Conservation (phyloP, 345 rosid genomes). For the Salix purpurea region DNA sequence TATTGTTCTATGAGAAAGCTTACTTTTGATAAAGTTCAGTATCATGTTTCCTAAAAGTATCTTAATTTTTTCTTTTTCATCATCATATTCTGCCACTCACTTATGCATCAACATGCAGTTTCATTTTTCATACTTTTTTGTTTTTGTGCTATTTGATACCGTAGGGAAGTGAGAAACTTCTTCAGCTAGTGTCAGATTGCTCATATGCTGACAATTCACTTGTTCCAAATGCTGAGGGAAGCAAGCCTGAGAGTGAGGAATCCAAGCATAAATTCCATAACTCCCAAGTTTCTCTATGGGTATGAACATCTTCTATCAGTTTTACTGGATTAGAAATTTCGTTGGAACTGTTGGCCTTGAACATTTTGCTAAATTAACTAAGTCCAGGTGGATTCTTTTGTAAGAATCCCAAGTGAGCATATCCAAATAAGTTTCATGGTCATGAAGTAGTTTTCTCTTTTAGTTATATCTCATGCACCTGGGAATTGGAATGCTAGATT, state of each 20-base stretch:
- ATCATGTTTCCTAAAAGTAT: not conserved
- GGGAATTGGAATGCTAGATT: not conserved
- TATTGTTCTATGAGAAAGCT: not conserved
- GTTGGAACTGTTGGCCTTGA: not conserved
- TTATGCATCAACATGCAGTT: not conserved
- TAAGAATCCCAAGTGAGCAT: not conserved
- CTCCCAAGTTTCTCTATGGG: constrained; percentile 36
- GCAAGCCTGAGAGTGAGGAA: constrained; percentile 18
- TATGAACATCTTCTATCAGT: constrained; percentile 16
- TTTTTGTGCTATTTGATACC: constrained; percentile 11
- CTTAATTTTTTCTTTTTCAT: not conserved
- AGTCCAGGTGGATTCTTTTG: not conserved
- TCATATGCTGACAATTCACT: constrained; percentile 27
- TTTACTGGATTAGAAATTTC: not conserved
- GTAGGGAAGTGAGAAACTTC: constrained; percentile 94
- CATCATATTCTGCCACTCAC: not conserved
- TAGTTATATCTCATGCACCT: not conserved
- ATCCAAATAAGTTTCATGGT: not conserved
- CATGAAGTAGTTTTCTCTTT: not conserved
- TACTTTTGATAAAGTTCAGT: not conserved
- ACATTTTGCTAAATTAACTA: not conserved
- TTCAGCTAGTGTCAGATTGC: constrained; percentile 54
- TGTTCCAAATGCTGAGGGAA: constrained; percentile 14
- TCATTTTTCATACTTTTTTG: not conserved
- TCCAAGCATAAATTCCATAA: constrained; percentile 14